Base-by-base conservation (phyloP, 1,139 yeast species). In the Yamadazyma diospyri region DNA sequence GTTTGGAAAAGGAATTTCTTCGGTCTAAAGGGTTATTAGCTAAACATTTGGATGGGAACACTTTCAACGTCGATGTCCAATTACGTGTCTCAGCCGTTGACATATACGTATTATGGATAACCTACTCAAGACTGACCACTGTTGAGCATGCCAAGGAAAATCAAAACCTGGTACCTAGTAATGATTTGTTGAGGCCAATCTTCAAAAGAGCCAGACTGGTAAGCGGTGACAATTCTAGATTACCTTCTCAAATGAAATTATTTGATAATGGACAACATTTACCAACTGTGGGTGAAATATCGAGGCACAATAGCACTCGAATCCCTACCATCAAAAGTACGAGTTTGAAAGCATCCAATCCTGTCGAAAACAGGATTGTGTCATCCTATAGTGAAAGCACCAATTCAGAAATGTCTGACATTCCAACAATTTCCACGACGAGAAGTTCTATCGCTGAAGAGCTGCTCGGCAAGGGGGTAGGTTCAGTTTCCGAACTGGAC, bases 41-140 rank as follows among this genome's bases (percentile, higher is more conserved):
- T 16, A 51, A 62, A 3, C 95, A 86, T 49, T 56, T 77, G 25
- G 92, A 84, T 55, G 95, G 95, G 0, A 64, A 74, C 16, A 37
- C 47, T 1, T 57, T 88, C 7, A 72, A 67, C 37, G 70, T 89
- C 26, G 97, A 89, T 57, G 77, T 85, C 9, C 97, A 89, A 56
- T 56, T 88, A 30, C 69, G 97, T 38, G 86, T 86, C 4, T 68
- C 85, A 13, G 72, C 76, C 15, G 53, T 64, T 14, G 78, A 76
- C 20, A 66, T 78, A 4, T 71, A 74, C 41, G 80, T 86, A 3
- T 56, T 88, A 15, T 89, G 97, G 97, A 69, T 89, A n/a, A 86
- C 96, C 0, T 88, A 84, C 52, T 81, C 94, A 1, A 72, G 87
- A 46, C 34, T 34, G 25, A 11, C 23, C 8, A 8, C 9, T 30